These are phyloP conservation scores for Aspergillus unguis DNA, from an alignment of 2,329 filamentous ascomycete genomes.

Conservation along the genomic window DNA sequence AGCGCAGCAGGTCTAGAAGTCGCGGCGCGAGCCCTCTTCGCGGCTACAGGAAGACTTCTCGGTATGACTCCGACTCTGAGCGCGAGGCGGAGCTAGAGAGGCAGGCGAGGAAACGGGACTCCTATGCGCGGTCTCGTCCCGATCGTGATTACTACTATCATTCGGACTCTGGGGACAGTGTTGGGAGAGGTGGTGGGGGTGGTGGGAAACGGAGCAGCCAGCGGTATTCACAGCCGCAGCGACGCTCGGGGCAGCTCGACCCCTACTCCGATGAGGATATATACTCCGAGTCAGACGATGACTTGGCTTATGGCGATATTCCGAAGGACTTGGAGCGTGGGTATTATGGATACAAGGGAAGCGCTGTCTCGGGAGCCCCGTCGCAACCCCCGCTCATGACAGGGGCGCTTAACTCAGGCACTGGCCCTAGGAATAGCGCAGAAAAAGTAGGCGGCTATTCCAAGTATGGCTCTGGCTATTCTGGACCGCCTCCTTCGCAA, in stretches of 20 bases:
- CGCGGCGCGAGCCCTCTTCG: slow-evolving; percentile 18
- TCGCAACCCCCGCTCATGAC: slow-evolving; percentile 18
- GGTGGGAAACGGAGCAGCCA: slow-evolving; percentile 12
- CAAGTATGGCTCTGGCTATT: slow-evolving; percentile 31
- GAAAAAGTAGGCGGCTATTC: slow-evolving; percentile 26
- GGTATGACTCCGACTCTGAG: slow-evolving; percentile 25
- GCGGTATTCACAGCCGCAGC: slow-evolving; percentile 19
- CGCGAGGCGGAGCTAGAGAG: slow-evolving; percentile 14
- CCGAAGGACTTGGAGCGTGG: slow-evolving; percentile 15
- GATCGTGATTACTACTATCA: slow-evolving; percentile 26
- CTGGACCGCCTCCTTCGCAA: slow-evolving; percentile 15
- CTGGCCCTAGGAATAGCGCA: slow-evolving; percentile 8
- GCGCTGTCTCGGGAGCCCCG: slow-evolving; percentile 9
- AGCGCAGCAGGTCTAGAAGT: slow-evolving; percentile 20
- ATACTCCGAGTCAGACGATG: slow-evolving; percentile 31
- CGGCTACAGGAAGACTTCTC: slow-evolving; percentile 19
- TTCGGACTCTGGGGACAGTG: slow-evolving; percentile 24
- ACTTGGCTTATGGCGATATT: slow-evolving; percentile 40
- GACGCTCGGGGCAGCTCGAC: slow-evolving; percentile 21
- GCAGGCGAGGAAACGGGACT: slow-evolving; percentile 19
- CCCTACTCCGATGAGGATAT: slow-evolving; percentile 26
- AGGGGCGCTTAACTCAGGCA: slow-evolving; percentile 15
- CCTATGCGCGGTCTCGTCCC: slow-evolving; percentile 17
- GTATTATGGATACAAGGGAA: slow-evolving; percentile 17
- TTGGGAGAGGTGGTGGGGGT: not conserved